These are phyloP conservation scores for Scutellaria galericulata DNA, from an alignment of 257 asterid genomes.

Conservation along the genomic window DNA sequence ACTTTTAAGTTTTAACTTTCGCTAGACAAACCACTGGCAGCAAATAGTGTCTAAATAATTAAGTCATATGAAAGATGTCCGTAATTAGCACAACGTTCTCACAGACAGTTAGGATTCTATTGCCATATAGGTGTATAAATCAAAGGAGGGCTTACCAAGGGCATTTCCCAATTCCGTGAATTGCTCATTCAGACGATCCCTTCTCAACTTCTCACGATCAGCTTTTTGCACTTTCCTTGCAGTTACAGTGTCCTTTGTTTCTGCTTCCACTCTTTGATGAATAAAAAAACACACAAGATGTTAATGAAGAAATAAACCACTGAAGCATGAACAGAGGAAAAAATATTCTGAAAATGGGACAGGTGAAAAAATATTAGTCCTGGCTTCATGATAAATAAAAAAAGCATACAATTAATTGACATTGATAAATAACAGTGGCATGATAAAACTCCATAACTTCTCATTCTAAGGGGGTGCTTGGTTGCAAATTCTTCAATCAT, in stretches of 20 bases:
- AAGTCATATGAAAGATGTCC: neutral
- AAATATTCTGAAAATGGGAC: neutral
- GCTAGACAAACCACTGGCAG: slow-evolving; percentile 7
- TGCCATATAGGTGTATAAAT: neutral
- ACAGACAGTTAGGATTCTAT: neutral
- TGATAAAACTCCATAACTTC: neutral
- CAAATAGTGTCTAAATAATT: neutral
- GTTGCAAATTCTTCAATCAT: too few relatives aligned
- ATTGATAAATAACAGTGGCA: neutral
- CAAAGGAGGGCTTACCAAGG: slow-evolving; percentile 61
- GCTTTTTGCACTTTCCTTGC: slow-evolving; percentile 96
- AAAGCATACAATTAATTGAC: neutral
- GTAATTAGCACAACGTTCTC: neutral
- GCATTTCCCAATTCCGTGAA: slow-evolving; percentile 83
- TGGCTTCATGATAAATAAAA: neutral
- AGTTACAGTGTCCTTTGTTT: slow-evolving; percentile 59
- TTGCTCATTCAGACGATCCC: slow-evolving; percentile 97
- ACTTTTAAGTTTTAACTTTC: slow-evolving; percentile 12
- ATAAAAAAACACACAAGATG: slow-evolving; percentile 16
- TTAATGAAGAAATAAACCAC: slow-evolving; percentile 12
- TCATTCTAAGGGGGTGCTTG: neutral
- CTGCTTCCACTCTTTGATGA: slow-evolving; percentile 67
- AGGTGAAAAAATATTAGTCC: slow-evolving; percentile 1
- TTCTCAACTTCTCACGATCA: slow-evolving; percentile 93
- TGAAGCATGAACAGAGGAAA: neutral